Evolutionary conservation across 83 land plant species (phyloP).

Genomic region (Thuja plicata): DNA sequence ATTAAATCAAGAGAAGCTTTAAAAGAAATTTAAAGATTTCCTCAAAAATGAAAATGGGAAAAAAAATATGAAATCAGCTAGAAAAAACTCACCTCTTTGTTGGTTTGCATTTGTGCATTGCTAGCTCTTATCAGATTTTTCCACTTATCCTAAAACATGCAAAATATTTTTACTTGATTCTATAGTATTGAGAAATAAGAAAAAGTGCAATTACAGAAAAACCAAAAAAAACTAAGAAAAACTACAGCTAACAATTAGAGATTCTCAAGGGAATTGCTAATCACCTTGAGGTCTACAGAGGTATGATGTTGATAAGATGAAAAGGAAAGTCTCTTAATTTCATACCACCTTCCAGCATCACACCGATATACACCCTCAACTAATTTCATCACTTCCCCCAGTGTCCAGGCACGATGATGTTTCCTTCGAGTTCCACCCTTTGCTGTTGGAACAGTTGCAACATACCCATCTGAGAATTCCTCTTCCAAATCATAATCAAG

Average conservation of each 20-base stretch:
- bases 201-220: not conserved
- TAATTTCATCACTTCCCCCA: slow-evolving; percentile 83
- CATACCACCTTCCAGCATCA: slow-evolving; percentile 99
- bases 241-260: not conserved
- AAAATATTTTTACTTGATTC: not conserved
- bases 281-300: slow-evolving; percentile 94
- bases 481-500: slow-evolving; percentile 13
- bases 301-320: slow-evolving; percentile 72
- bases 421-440: slow-evolving; percentile 82
- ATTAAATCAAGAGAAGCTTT: not conserved
- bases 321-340: slow-evolving; percentile 85
- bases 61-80: not conserved
- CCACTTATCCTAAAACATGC: slow-evolving; percentile 62
- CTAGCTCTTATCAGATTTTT: slow-evolving; percentile 71
- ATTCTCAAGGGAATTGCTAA: not conserved
- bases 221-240: not conserved
- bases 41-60: not conserved
- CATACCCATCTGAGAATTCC: slow-evolving; percentile 39
- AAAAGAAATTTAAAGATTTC: not conserved
- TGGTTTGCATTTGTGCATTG: slow-evolving; percentile 26
- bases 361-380: slow-evolving; percentile 89
- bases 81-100: slow-evolving; percentile 30
- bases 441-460: slow-evolving; percentile 47
- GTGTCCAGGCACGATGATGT: slow-evolving; percentile 97
- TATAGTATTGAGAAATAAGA: not conserved